Base-by-base conservation (phyloP, 1,284 basidiomycete species). In the Ganoderma lingzhi region DNA sequence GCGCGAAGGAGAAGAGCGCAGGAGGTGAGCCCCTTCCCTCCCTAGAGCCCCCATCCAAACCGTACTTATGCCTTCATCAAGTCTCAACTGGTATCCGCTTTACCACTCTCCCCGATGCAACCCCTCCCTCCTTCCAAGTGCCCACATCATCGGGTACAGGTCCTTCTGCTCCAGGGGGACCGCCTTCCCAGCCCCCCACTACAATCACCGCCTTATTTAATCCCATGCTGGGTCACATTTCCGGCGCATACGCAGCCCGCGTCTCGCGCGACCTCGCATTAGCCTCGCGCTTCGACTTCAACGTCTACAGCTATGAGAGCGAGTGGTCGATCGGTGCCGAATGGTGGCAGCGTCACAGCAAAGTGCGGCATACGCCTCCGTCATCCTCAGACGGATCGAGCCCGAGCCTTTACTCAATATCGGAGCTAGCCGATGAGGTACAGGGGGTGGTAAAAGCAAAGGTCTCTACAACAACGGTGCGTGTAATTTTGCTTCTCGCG, bases 321-420 rank as follows among this genome's bases (percentile, higher is more conserved):
- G 97, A 98, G 79, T 93, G 96, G 90, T 93, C 95, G 5, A 87
- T 99, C 81, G 97, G 95, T n/a, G 92, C 93, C 2, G 96, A 97
- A 80, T 96, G 94, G 93, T 96, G 95, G 94, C 87, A 96, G 76
- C 87, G 94, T 17, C 87, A 88, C 32, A 78, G 75, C 30, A 80
- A 76, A 48, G 70, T 56, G 70, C 76, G 74, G 45, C 67, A 71
- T 23, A 28, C 23, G 19, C 55, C 23, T 23, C 23, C 70, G 1
- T 63, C 62, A 5, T 42, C 71, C 2, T 63, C 70, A 2, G 71
- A 69, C 2, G 63, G 37, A 28, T 44, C 70, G 23, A 63, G 69
- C 37, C 37, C 70, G 17, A 62, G 70, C 41, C 32, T 70, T 23
- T n/a, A 74, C 15, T 68, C 73, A 9, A 67, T 73, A 12, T 56